These are phyloP conservation scores for Ceratocystiopsis sp. DNA, from an alignment of 2,329 filamentous ascomycete species.

Conservation along the genomic window DNA sequence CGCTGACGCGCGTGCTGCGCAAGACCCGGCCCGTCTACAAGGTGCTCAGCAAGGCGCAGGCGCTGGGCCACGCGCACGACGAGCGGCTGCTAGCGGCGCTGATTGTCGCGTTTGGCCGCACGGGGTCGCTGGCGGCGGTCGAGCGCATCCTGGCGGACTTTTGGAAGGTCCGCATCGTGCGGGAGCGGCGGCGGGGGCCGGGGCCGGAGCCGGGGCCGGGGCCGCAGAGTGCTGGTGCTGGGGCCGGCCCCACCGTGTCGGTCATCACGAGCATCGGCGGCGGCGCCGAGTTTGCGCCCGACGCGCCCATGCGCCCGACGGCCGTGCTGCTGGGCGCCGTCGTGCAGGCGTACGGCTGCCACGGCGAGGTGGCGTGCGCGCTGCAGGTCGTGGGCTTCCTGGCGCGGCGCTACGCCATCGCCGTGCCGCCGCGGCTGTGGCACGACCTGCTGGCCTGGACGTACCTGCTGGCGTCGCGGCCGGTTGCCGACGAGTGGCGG, in stretches of 20 bases:
- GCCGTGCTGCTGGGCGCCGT: slow-evolving; percentile 42
- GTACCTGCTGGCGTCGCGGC: slow-evolving; percentile 33
- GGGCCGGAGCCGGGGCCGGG: too few species aligned
- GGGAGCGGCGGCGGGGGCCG: slow-evolving; percentile 4
- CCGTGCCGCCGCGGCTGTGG: slow-evolving; percentile 44
- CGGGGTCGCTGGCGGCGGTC: slow-evolving; percentile 18
- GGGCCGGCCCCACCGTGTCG: too few species aligned
- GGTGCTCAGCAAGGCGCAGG: slow-evolving; percentile 15
- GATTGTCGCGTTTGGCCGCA: slow-evolving; percentile 25
- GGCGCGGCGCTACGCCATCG: slow-evolving; percentile 39
- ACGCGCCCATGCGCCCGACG: slow-evolving; percentile 42
- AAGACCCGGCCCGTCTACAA: slow-evolving; percentile 12
- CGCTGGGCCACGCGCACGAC: slow-evolving; percentile 15
- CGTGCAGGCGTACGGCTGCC: slow-evolving; percentile 52
- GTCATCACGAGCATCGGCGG: slow-evolving; percentile 15
- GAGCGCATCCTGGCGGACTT: slow-evolving; percentile 14
- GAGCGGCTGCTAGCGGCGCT: slow-evolving; percentile 24
- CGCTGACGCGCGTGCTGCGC: slow-evolving; percentile 15
- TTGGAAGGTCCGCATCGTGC: slow-evolving; percentile 14
- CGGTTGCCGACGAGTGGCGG: slow-evolving; percentile 20
- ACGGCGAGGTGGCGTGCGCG: slow-evolving; percentile 42
- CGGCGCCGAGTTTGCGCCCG: slow-evolving; percentile 22
- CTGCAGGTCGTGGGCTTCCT: slow-evolving; percentile 44
- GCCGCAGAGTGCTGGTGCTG: too few species aligned
- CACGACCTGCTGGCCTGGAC: slow-evolving; percentile 50